Conservation (phyloP, 257 asterid genomes). For the Ballota nigra region DNA sequence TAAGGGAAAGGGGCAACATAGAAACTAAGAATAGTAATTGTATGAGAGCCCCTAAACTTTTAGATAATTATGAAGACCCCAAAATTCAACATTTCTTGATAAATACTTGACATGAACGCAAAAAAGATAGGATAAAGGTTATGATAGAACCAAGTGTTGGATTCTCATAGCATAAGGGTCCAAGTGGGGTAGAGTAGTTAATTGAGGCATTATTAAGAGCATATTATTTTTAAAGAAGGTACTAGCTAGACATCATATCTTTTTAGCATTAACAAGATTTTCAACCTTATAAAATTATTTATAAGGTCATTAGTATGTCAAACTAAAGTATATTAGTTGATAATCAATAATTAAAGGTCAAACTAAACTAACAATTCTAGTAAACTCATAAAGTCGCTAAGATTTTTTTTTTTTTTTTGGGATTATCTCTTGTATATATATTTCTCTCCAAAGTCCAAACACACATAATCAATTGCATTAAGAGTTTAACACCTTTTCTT, state of each 20-base stretch:
- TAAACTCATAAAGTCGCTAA: neutral
- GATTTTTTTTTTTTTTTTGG: too few species aligned
- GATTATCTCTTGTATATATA: neutral
- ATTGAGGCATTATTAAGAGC: neutral
- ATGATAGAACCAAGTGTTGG: slow-evolving; percentile 31
- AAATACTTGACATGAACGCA: slow-evolving; percentile 25
- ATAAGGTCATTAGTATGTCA: neutral
- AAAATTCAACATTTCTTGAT: slow-evolving; percentile 21
- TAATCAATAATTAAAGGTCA: neutral
- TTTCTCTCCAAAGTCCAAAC: neutral
- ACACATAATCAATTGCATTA: neutral
- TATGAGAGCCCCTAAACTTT: slow-evolving; percentile 35
- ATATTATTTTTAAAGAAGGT: neutral
- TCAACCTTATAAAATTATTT: neutral
- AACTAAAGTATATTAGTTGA: neutral
- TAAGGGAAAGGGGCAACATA: slow-evolving; percentile 25
- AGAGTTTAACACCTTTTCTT: neutral
- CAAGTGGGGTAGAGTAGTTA: slow-evolving; percentile 13
- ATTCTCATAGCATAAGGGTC: neutral
- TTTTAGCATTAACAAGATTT: neutral
- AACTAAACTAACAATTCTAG: neutral
- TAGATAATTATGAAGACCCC: slow-evolving; percentile 2
- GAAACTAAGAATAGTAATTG: slow-evolving; percentile 20
- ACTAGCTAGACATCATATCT: neutral
- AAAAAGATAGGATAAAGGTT: slow-evolving; percentile 26